Conservation (phyloP, 331 rosid species). For the Pyrus hybrid region DNA sequence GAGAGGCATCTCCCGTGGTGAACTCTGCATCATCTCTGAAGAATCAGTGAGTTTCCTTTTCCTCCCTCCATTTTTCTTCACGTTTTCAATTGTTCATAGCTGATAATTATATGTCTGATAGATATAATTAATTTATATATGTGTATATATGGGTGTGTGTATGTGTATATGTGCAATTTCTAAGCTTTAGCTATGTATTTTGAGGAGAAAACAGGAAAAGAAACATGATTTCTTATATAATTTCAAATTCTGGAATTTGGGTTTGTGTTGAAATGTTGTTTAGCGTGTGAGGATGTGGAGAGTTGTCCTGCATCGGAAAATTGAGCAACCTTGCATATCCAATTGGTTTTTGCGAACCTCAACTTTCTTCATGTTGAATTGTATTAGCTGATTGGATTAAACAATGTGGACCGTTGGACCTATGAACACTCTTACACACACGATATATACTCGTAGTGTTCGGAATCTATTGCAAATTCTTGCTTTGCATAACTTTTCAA, state of each 20-base stretch:
- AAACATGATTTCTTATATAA: neutral
- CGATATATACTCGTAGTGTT: neutral
- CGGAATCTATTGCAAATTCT: neutral
- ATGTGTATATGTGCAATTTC: neutral
- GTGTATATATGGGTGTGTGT: neutral
- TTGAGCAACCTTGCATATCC: neutral
- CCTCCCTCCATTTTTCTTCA: neutral
- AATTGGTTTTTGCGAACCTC: neutral
- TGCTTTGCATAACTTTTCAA: neutral
- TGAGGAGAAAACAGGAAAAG: neutral
- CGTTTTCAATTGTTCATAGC: neutral
- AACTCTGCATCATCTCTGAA: conserved; percentile 95
- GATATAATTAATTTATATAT: neutral
- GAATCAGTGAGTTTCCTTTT: conserved; percentile 49
- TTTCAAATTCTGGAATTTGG: neutral
- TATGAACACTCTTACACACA: neutral
- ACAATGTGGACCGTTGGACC: neutral
- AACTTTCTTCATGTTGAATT: too few relatives aligned
- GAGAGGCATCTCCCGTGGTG: conserved; percentile 73
- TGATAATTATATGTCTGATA: neutral
- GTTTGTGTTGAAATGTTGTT: neutral
- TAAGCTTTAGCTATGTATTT: neutral
- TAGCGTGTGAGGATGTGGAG: neutral
- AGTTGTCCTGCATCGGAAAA: neutral
- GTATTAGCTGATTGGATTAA: neutral